Evolutionary conservation across 805 yeast species (phyloP), one percentile per base, ranked within the genome.

Genomic region (Sugiyamaella chiloensis): DNA sequence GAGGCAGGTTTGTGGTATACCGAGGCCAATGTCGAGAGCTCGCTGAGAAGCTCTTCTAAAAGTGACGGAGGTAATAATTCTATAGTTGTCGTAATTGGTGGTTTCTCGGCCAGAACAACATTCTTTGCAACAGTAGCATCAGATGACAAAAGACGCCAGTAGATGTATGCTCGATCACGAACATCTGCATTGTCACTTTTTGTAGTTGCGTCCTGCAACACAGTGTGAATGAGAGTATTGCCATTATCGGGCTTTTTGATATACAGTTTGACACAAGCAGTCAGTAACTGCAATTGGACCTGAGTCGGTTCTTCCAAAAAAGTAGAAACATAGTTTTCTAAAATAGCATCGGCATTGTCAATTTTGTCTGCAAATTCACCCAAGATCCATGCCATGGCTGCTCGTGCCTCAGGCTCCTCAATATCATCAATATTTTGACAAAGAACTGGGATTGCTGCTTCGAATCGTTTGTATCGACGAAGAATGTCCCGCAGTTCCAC

Each of bases 1-100:
- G 79, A 70, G 4, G 86, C 80, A 9, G 97, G 96, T 61, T 84
- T 85, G 66, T 85, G 95, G 61, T 87, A 87, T 2, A 93, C 93
- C 0, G 97, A 87, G 31, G 96, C 83, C 52, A 93, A 74, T 6
- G 93, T 84, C 2, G 95, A 82, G 47, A 91, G 68, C 61, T 91
- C 96, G n/a, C 70, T 62, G 24, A 91, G 61, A 42, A 93, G 73
- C 52, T 80, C 83, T 35, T 81, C 79, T 48, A 90, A 73, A 3
- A 88, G 72, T 19, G 71, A 73, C 0, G 87, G 83, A 34, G 87
- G 81, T 59, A 90, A 83, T 16, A 74, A 66, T 35, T 88, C 83
- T 24, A 90, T 79, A 1, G 89, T 83, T 1, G 87, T 76, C 37
- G 79, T 76, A 50, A 93, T 79, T 7, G 80, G 78, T 9, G 96